Percentiles rank a stretch among this genome's conserved stretches.
phyloP scores from a whole-genome alignment of 768 basidiomycete species.

The Kwoniella heveanensis region DNA sequence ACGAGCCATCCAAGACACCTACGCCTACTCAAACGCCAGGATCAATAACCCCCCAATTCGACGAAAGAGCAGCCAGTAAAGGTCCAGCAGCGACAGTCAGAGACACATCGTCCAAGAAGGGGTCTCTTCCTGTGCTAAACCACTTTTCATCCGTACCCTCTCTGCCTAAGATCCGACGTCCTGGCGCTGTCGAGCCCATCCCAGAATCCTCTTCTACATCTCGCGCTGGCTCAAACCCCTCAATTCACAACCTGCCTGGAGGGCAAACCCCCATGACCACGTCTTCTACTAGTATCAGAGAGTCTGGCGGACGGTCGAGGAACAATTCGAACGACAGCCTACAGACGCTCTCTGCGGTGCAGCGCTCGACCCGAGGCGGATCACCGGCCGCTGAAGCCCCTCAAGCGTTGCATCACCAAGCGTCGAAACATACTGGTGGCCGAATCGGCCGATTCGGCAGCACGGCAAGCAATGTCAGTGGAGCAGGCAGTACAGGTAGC shows the following conservation, averaged over 20 bases:
- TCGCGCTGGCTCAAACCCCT: conserved; percentile 26
- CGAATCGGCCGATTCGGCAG: conserved; percentile 38
- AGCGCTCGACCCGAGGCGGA: conserved; percentile 2
- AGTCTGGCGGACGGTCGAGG: conserved; percentile 18
- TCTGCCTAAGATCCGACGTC: conserved; percentile 35
- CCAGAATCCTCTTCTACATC: conserved; percentile 12
- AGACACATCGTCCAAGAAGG: conserved; percentile 13
- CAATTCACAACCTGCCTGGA: conserved; percentile 20
- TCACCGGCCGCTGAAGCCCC: conserved; percentile 15
- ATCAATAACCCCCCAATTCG: conserved; percentile 2
- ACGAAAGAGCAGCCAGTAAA: background rate
- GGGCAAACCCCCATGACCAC: conserved; percentile 15
- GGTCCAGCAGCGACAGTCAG: conserved; percentile 9
- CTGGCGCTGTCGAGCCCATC: conserved; percentile 19
- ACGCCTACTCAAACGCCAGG: background rate
- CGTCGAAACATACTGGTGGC: conserved; percentile 14
- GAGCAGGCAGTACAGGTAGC: conserved; percentile 18
- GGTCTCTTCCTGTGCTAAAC: conserved; percentile 23
- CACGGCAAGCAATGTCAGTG: conserved; percentile 26
- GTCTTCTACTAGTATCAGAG: conserved; percentile 10
- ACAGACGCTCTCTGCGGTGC: conserved; percentile 35
- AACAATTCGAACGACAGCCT: conserved; percentile 37
- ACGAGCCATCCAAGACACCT: conserved; percentile 13
- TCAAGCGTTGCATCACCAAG: background rate
- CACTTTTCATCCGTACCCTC: conserved; percentile 39